A percentile compares a stretch with the other conserved stretches of the same genome.
Evolutionary conservation across 2,329 filamentous ascomycete genomes (phyloP).

Genomic region (Fusarium proliferatum): DNA sequence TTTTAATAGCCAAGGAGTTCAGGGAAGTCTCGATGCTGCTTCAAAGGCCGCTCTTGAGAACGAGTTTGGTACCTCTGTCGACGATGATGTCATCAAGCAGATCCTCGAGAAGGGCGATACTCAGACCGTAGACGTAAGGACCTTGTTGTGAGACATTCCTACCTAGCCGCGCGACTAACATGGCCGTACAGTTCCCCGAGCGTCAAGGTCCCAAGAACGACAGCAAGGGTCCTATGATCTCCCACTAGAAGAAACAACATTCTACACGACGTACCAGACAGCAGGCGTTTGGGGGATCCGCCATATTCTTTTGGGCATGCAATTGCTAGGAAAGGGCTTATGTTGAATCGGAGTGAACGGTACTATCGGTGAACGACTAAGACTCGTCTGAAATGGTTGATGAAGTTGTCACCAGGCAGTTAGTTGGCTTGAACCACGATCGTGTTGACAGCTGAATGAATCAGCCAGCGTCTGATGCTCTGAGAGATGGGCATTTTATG

Average conservation of each 20-base stretch:
- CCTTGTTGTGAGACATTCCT: neutral
- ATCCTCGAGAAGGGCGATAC: conserved; percentile 82
- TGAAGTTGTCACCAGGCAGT: conserved; percentile 9
- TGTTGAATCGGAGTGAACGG: neutral
- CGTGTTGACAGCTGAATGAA: conserved; percentile 8
- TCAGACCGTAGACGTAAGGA: conserved; percentile 68
- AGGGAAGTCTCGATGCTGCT: conserved; percentile 81
- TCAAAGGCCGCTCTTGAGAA: conserved; percentile 80
- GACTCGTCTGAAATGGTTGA: conserved; percentile 26
- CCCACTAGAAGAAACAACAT: conserved; percentile 51
- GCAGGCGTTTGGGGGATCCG: conserved; percentile 20
- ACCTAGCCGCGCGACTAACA: conserved; percentile 6
- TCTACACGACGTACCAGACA: conserved; percentile 4
- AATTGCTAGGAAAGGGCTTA: neutral
- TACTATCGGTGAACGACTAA: conserved; percentile 10
- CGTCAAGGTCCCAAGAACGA: conserved; percentile 67
- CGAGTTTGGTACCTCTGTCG: conserved; percentile 85
- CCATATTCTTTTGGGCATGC: neutral
- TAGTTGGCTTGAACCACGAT: conserved; percentile 5
- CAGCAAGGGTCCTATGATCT: conserved; percentile 56
- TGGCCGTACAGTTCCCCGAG: conserved; percentile 58
- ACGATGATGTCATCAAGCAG: conserved; percentile 83
- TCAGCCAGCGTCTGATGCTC: conserved; percentile 19
- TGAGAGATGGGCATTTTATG: conserved; percentile 37
- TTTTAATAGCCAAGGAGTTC: conserved; percentile 78